Evolutionary conservation across 1,139 yeast genomes (phyloP).

Genomic region (Trichomonascaceae sp.): DNA sequence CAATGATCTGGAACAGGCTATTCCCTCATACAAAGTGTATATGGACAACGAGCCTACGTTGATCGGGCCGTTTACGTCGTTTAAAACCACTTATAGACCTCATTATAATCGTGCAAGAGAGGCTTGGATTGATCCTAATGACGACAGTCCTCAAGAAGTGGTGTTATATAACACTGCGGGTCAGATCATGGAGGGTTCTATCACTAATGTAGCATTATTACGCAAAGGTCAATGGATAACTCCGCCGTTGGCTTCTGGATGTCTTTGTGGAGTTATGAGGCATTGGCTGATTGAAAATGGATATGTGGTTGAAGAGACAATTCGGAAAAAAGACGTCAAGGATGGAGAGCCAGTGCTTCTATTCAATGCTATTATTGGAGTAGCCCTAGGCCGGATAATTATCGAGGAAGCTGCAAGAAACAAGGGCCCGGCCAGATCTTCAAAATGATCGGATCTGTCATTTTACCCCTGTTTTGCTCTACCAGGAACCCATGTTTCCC

Average conservation of each 20-base stretch:
- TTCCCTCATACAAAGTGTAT: conserved; percentile 51
- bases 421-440: neutral
- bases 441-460: neutral
- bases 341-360: conserved; percentile 63
- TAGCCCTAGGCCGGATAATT: conserved; percentile 51
- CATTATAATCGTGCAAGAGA: conserved; percentile 59
- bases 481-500: neutral
- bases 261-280: conserved; percentile 80
- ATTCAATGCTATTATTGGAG: conserved; percentile 82
- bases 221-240: conserved; percentile 63
- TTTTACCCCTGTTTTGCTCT: neutral
- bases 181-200: conserved; percentile 75
- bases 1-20: conserved; percentile 20
- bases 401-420: neutral
- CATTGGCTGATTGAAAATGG: conserved; percentile 54
- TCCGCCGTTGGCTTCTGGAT: conserved; percentile 70
- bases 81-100: conserved; percentile 74
- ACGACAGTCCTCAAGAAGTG: conserved; percentile 49
- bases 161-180: conserved; percentile 56
- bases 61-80: conserved; percentile 74
- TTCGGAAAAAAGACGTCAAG: conserved; percentile 42
- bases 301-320: conserved; percentile 48
- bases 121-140: conserved; percentile 36
- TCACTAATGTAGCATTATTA: conserved; percentile 70
- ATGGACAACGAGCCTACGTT: conserved; percentile 50